Evolutionary conservation across 805 yeast genomes (phyloP), one percentile per base, ranked within the genome.

Genomic region (Komagataella populi): DNA sequence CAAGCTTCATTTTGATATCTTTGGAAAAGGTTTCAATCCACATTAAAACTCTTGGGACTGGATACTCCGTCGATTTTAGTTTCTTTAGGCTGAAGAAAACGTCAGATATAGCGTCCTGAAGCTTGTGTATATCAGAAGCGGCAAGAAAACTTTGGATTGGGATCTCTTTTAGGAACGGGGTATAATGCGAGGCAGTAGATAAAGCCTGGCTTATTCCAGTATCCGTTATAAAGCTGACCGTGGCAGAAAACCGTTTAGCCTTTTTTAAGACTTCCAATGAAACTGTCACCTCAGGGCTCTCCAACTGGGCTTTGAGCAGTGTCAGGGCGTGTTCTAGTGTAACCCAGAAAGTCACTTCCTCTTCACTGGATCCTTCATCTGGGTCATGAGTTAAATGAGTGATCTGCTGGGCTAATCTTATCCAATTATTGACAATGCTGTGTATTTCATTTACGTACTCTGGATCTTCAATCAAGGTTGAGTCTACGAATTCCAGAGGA

Each of bases 191-290:
- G 0, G 88, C 77, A 20, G 65, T 64, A 3, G 68, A 67, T 10
- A 78, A 54, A 14, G 84, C 78, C 23, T 78, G 81, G 44, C 69
- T 64, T 18, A 91, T 64, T 0, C 87, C 87, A 2, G 84, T 80
- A 59, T 87, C 95, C 5, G 87, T 77, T 39, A 77, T 68, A 58
- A 86, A 83, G 43, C 84, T 74, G n/a, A 80, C 76, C 0, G 90
- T 82, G 1, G 87, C 82, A 61, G 86, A 95, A 60, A 82, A 86
- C 55, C 97, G 71, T 57, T 86, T 89, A 2, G 89, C 88, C 14
- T 73, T 67, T 53, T 78, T 77, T 51, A 90, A 69, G 0, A 85
- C 68, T 1, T 76, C 78, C 12, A 88, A 64, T 0, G 93, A 79
- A 6, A 76, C 62, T 18, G 64, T 67, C 1, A 87, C 77, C 43